Evolutionary conservation across 2,329 filamentous ascomycete genomes (phyloP).

Genomic region (Dothistroma pini): DNA sequence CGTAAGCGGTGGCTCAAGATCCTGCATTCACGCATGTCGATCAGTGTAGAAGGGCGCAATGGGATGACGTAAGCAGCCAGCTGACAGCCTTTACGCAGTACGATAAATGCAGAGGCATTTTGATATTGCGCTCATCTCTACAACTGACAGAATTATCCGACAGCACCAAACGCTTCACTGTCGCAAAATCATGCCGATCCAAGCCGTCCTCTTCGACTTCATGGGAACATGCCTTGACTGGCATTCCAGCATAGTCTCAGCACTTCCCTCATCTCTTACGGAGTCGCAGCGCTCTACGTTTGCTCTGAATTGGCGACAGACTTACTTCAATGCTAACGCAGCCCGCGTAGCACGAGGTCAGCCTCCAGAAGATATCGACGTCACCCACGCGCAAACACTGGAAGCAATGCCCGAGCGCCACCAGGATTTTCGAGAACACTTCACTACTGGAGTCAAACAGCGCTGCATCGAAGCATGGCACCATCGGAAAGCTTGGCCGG

Average conservation of each 20-base stretch:
- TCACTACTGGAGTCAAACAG: slow-evolving; percentile 8
- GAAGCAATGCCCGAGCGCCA: slow-evolving; percentile 33
- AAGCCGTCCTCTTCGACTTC: slow-evolving; percentile 55
- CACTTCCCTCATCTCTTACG: slow-evolving; percentile 8
- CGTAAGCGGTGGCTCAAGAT: neutral
- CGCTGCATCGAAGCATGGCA: slow-evolving; percentile 44
- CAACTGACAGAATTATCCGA: neutral
- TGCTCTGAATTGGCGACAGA: slow-evolving; percentile 50
- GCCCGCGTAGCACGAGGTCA: slow-evolving; percentile 36
- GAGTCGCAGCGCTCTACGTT: slow-evolving; percentile 31
- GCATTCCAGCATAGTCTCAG: slow-evolving; percentile 37
- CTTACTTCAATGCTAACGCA: slow-evolving; percentile 48
- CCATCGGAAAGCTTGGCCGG: slow-evolving; percentile 49
- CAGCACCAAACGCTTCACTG: neutral
- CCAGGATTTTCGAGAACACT: neutral
- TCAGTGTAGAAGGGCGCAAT: neutral
- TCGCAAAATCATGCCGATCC: slow-evolving; percentile 23
- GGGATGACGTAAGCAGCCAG: neutral
- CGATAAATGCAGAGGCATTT: neutral
- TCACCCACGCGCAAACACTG: slow-evolving; percentile 46
- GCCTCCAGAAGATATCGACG: slow-evolving; percentile 50
- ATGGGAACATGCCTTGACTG: slow-evolving; percentile 59
- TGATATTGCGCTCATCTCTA: neutral
- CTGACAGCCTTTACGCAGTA: neutral
- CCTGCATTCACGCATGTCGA: neutral